Evolutionary conservation across 139 green algal genomes (phyloP), one percentile per base, ranked within the genome.

Genomic region (Nannochloris sp.): DNA sequence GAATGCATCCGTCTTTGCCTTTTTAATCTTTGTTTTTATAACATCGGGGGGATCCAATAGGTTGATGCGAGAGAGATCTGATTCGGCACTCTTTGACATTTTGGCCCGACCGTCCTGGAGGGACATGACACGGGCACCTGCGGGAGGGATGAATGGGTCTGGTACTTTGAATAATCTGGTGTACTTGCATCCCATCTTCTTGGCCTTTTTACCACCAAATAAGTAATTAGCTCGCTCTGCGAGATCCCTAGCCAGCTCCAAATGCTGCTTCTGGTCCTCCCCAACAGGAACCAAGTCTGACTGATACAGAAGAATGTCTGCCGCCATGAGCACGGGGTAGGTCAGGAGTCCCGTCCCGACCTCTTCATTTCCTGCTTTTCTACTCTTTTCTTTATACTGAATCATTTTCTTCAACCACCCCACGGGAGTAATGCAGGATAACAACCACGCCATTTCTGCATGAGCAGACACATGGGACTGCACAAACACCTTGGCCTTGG

Each of bases 241-340:
- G 25, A 87, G 53, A 68, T 87, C 79, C 4, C 81, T 70, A 3
- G 78, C 64, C 30, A 87, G 67, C 75, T 87, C 81, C 16, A 87
- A 61, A 77, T 99, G 93, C 86, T 98, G 93, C 78, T 86, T 87
- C 83, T 99, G 92, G 67, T 98, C 93, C 71, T 97, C 93, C 2
- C 91, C 93, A 45, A 98, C 93, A 2, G 93, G 93, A 53, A 98
- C 93, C 25, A 98, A 72, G 72, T 98, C 91, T 13, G 89, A 79
- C 86, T 96, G 85, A 71, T 99, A 98, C 14, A 98, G 79, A 69
- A 99, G 79, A 68, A 99, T 98, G 78, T 99, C 93, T 23, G 92
- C 85, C 10, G 93, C 93, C 93, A 98, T 98, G 44, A 99, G 84
- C n/a, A 97, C 86, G 3, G 93, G 93, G 79, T 99, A 99, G 20